Base-by-base conservation (phyloP, 2,329 filamentous ascomycete species). In the Daldinia sp. region DNA sequence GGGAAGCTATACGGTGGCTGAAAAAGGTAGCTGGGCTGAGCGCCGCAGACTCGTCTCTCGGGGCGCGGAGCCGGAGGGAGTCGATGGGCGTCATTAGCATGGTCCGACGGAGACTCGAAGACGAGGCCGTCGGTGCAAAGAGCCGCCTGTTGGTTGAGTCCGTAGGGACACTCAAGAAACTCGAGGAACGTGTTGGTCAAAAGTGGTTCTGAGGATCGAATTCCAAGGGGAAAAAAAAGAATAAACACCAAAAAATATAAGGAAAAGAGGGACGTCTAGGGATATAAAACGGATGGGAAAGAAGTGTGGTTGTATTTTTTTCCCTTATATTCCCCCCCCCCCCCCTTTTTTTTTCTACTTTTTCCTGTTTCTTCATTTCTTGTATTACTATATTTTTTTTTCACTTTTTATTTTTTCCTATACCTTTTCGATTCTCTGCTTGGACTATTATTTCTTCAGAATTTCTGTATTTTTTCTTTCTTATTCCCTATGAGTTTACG, bases 101-200 rank as follows among this genome's bases (percentile, higher is more conserved):
- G 66, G 85, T 84, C 6, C 79, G 81, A 15, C 78, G 81, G 37
- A 77, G 81, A 46, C 77, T 89, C 46, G 83, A 86, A 72, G 75
- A 75, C 46, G 87, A 88, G 58, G 85, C 83, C 41, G 75, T 83
- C 3, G 86, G 84, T 5, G 80, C 81, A 20, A 80, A 81, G 56
- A 87, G 81, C 71, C 82, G 84, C 53, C 74, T 88, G 56, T 84
- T 86, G 48, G 81, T 85, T 26, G 87, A 89, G 72, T 85, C 86
- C 6, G 79, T 87, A 3, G 78, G 81, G 1, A 86, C 88, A 58
- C 72, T 90, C 70, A 81, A 79, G 72, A 85, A 82, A 72, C 75
- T 89, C 59, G 84, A 87, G 71, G 82, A 84, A 69, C 79, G 81
- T 1, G 78, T 75, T 7, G 79, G 79, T 60, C 77, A 79, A 74